phyloP scores from a whole-genome alignment of 2,329 filamentous ascomycete genomes.

The Talaromyces sp. region DNA sequence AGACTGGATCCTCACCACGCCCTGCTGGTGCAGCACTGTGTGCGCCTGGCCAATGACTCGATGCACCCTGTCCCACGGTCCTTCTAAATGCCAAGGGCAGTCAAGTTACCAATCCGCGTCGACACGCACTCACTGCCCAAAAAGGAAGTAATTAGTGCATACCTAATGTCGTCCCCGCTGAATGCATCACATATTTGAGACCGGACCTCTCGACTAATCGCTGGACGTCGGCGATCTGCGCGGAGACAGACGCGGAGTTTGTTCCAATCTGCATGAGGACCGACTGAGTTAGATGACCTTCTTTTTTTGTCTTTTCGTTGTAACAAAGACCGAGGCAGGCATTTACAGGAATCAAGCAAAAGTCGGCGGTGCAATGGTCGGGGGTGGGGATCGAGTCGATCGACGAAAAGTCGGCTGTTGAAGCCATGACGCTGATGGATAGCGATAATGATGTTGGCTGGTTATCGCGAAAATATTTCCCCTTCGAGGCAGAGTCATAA shows the following conservation, averaged over 20 bases:
- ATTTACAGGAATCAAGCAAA: constrained; percentile 66
- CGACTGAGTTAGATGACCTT: neutral
- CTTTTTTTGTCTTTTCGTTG: neutral
- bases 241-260: constrained; percentile 65
- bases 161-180: constrained; percentile 89
- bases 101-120: neutral
- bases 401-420: constrained; percentile 2
- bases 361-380: constrained; percentile 74
- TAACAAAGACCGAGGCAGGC: neutral
- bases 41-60: constrained; percentile 80
- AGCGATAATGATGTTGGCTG: neutral
- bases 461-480: neutral
- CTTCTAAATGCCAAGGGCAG: constrained; percentile 54
- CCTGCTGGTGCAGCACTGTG: constrained; percentile 66
- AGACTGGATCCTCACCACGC: constrained; percentile 78
- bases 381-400: constrained; percentile 52
- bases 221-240: constrained; percentile 85
- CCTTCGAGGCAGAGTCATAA: neutral
- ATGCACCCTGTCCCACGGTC: constrained; percentile 85
- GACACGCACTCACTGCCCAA: neutral
- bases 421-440: neutral
- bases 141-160: constrained; percentile 28
- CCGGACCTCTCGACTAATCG: constrained; percentile 75
- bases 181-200: constrained; percentile 82
- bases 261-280: constrained; percentile 64